Percentiles rank a stretch among this genome's conserved stretches.
Conservation (phyloP, 345 rosid species). For the Aquilaria yunnanensis region DNA sequence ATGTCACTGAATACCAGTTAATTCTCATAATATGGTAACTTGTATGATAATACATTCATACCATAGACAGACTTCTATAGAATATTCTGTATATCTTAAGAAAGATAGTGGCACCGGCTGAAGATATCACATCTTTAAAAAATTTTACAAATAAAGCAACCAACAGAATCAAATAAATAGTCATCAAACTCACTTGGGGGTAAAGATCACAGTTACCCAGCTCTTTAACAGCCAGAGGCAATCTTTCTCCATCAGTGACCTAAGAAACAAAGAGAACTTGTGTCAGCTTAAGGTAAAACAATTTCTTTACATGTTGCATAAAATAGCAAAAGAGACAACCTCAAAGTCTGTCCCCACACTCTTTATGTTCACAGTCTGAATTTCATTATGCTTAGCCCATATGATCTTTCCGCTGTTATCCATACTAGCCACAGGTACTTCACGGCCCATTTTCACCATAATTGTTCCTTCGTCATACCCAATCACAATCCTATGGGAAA, state of each 20-base stretch:
- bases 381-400: slow-evolving; percentile 99
- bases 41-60: too few relatives aligned
- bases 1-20: too few relatives aligned
- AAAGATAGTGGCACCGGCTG: not conserved
- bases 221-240: slow-evolving; percentile 97
- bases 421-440: slow-evolving; percentile 99
- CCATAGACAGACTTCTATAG: too few relatives aligned
- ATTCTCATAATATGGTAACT: too few relatives aligned
- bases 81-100: too few relatives aligned
- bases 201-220: slow-evolving; percentile 99
- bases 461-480: slow-evolving; percentile 99
- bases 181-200: slow-evolving; percentile 70
- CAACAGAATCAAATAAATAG: not conserved
- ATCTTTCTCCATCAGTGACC: slow-evolving; percentile 97
- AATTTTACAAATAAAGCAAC: slow-evolving; percentile 16
- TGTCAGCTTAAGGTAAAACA: slow-evolving; percentile 3
- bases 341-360: slow-evolving; percentile 94
- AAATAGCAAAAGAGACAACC: slow-evolving; percentile 30
- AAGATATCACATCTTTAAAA: not conserved
- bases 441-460: slow-evolving; percentile 98
- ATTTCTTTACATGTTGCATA: slow-evolving; percentile 1
- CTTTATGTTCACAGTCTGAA: slow-evolving; percentile 97
- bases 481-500: slow-evolving; percentile 67
- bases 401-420: slow-evolving; percentile 97
- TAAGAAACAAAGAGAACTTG: slow-evolving; percentile 25